Conservation (phyloP, 306 rosid species). For the Astragalus glycyphyllos region DNA sequence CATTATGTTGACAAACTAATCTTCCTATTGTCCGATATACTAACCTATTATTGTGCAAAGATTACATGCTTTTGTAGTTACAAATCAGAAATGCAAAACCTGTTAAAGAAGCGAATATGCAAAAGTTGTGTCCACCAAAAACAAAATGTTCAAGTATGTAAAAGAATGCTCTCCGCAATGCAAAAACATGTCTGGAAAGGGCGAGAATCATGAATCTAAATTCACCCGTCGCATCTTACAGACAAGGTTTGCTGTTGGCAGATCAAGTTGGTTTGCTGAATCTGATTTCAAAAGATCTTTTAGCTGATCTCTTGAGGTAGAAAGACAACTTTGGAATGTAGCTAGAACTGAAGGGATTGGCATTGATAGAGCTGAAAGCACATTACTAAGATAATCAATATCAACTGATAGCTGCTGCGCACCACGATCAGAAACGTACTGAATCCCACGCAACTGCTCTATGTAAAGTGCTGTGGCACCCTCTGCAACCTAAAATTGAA, state of each 20-base stretch:
- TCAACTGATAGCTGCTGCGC: slow-evolving; percentile 93
- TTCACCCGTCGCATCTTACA: slow-evolving; percentile 86
- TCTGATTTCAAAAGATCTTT: slow-evolving; percentile 77
- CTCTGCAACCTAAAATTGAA: slow-evolving; percentile 79
- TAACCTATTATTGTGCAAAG: neutral
- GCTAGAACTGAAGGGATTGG: slow-evolving; percentile 78
- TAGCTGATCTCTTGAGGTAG: slow-evolving; percentile 76
- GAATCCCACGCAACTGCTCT: slow-evolving; percentile 91
- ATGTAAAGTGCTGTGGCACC: slow-evolving; percentile 96
- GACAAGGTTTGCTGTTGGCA: slow-evolving; percentile 88
- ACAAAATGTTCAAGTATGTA: slow-evolving; percentile 20
- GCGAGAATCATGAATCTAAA: slow-evolving; percentile 42
- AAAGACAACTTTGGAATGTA: slow-evolving; percentile 82
- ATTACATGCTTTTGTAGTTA: slow-evolving; percentile 9
- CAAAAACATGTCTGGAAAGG: slow-evolving; percentile 15
- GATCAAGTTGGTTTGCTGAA: slow-evolving; percentile 75
- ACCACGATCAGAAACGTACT: slow-evolving; percentile 84
- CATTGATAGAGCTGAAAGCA: slow-evolving; percentile 93
- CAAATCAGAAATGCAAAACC: slow-evolving; percentile 33
- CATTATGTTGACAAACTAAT: slow-evolving; percentile 12
- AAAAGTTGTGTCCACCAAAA: neutral
- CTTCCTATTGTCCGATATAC: slow-evolving; percentile 27
- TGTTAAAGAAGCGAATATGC: too few relatives aligned
- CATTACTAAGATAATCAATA: slow-evolving; percentile 90
- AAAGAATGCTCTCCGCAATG: slow-evolving; percentile 33